phyloP scores from a whole-genome alignment of 768 basidiomycete species.

The Boletus fagicola region DNA sequence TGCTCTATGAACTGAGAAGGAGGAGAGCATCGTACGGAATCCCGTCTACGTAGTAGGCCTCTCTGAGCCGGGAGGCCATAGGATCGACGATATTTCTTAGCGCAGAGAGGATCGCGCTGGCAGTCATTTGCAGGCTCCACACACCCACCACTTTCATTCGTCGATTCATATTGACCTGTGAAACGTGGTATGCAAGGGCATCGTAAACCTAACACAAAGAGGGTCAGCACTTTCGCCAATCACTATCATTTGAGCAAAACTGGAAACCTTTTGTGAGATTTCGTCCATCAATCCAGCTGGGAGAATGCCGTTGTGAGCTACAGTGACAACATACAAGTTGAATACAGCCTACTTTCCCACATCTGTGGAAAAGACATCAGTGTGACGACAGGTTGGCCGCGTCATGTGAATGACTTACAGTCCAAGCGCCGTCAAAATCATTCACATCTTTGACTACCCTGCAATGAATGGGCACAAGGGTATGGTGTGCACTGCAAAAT shows the following conservation, averaged over 20 bases:
- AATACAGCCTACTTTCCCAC: slow-evolving; percentile 77
- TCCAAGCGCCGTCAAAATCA: slow-evolving; percentile 97
- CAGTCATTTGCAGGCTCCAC: slow-evolving; percentile 95
- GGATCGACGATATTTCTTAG: slow-evolving; percentile 79
- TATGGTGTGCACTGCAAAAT: slow-evolving; percentile 76
- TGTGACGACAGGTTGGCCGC: background rate
- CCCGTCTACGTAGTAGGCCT: slow-evolving; percentile 32
- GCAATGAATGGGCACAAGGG: slow-evolving; percentile 91
- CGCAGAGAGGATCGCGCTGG: slow-evolving; percentile 78
- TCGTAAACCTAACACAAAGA: slow-evolving; percentile 65
- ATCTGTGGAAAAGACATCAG: slow-evolving; percentile 47
- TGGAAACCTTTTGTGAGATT: slow-evolving; percentile 73
- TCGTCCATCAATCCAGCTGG: slow-evolving; percentile 92
- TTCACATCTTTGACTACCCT: slow-evolving; percentile 76
- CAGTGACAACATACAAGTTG: background rate
- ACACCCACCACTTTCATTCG: slow-evolving; percentile 87
- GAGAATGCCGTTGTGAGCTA: slow-evolving; percentile 14
- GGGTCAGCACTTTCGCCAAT: background rate
- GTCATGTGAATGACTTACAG: slow-evolving; percentile 51
- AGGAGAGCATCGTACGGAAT: slow-evolving; percentile 32
- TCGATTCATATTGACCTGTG: slow-evolving; percentile 84
- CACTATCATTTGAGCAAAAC: background rate
- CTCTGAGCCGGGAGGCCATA: slow-evolving; percentile 30
- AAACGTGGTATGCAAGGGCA: slow-evolving; percentile 93
- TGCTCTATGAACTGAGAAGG: slow-evolving; percentile 20